These are phyloP conservation scores for Fusarium caatingaense DNA, from an alignment of 2,329 filamentous ascomycete genomes.

Conservation along the genomic window DNA sequence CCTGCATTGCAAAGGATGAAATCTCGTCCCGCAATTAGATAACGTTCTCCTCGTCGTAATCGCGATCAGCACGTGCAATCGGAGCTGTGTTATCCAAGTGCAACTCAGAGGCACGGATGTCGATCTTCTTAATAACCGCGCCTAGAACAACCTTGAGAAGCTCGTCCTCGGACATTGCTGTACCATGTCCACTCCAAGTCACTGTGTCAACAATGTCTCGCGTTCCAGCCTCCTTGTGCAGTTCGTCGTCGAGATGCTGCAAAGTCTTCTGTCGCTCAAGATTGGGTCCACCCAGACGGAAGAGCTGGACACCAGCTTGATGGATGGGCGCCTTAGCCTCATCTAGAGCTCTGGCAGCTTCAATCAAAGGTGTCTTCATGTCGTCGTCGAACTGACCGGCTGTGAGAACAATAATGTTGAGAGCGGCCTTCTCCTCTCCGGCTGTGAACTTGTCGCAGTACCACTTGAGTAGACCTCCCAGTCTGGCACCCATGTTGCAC, in stretches of 20 bases:
- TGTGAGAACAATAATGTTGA: constrained; percentile 15
- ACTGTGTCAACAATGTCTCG: constrained; percentile 23
- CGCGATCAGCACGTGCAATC: constrained; percentile 10
- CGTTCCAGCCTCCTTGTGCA: constrained; percentile 21
- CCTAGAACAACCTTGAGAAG: constrained; percentile 20
- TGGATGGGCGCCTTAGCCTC: constrained; percentile 25
- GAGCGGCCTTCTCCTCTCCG: constrained; percentile 18
- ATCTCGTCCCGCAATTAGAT: not conserved
- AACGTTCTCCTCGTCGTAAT: constrained; percentile 10
- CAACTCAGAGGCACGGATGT: constrained; percentile 19
- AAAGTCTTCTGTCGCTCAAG: constrained; percentile 17
- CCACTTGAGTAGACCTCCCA: constrained; percentile 20
- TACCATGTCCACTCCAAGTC: constrained; percentile 24
- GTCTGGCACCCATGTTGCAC: constrained; percentile 20
- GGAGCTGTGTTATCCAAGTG: constrained; percentile 12
- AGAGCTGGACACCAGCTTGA: constrained; percentile 16
- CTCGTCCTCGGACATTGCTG: constrained; percentile 19
- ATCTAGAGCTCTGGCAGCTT: constrained; percentile 17
- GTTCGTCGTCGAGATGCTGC: constrained; percentile 16
- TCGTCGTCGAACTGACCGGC: constrained; percentile 21
- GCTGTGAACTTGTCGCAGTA: constrained; percentile 21
- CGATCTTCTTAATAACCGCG: constrained; percentile 20
- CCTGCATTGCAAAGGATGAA: too few relatives aligned
- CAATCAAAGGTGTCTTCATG: constrained; percentile 14
- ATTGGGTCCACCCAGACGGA: constrained; percentile 6